Percentiles rank a stretch among this genome's conserved stretches.
Conservation (phyloP, 345 rosid species). For the Aquilaria malaccensis region DNA sequence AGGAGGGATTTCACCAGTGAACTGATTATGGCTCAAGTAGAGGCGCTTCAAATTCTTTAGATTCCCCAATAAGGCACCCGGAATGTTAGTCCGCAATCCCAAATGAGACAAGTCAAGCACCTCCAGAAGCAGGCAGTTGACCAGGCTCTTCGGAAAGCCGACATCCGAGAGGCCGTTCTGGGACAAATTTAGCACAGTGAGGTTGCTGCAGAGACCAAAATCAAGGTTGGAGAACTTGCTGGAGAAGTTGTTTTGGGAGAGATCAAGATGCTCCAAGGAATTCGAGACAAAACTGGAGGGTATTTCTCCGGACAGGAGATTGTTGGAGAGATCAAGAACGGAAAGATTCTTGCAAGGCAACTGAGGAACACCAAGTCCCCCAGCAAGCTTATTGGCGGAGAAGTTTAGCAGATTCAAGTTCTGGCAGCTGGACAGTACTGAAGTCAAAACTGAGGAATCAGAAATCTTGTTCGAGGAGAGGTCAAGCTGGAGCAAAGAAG, state of each 20-base stretch:
- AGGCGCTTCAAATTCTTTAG: slow-evolving; percentile 49
- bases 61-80: slow-evolving; percentile 46
- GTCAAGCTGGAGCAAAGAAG: slow-evolving; percentile 49
- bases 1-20: slow-evolving; percentile 58
- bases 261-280: slow-evolving; percentile 50
- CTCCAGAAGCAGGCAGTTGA: slow-evolving; percentile 49
- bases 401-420: slow-evolving; percentile 60
- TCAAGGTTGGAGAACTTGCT: slow-evolving; percentile 41
- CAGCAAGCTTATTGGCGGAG: slow-evolving; percentile 55
- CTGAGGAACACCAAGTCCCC: slow-evolving; percentile 32
- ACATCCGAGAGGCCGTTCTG: slow-evolving; percentile 50
- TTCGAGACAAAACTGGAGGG: slow-evolving; percentile 35
- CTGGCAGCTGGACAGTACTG: slow-evolving; percentile 46
- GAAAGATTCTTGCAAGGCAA: slow-evolving; percentile 40
- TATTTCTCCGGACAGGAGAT: slow-evolving; percentile 52
- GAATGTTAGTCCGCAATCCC: slow-evolving; percentile 46
- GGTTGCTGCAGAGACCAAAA: slow-evolving; percentile 62
- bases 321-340: slow-evolving; percentile 62
- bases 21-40: slow-evolving; percentile 50
- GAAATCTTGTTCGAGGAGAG: slow-evolving; percentile 43
- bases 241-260: slow-evolving; percentile 71
- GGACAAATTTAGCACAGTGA: slow-evolving; percentile 47
- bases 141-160: slow-evolving; percentile 38
- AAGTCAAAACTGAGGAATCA: slow-evolving; percentile 33
- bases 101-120: slow-evolving; percentile 57